Evolutionary conservation across 768 basidiomycete genomes (phyloP), one percentile per base, ranked within the genome.

Genomic region (Boletus rubropictus): DNA sequence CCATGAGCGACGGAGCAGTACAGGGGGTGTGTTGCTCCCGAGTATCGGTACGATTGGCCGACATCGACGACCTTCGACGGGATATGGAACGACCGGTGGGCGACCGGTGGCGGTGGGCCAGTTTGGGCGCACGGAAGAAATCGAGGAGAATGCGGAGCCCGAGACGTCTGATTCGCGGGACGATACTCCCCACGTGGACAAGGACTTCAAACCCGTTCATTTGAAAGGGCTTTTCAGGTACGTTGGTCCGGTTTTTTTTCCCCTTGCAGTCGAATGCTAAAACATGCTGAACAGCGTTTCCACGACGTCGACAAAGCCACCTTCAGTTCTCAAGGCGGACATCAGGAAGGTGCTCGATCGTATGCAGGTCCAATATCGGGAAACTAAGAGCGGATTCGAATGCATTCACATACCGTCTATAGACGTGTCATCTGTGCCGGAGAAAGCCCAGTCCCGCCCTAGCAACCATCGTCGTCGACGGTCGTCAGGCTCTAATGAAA

Each of bases 371-470:
- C 90, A 92, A 65, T 92, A 96, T 63, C 80, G 91, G 33, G 88
- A 92, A 64, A 91, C 80, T 55, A 89, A 84, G 68, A 74, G 81
- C 48, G 96, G 95, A 3, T 98, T 91, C 64, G 95, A 99, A 65
- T 99, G 96, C 69, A 88, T 95, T 20, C 92, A 99, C 64, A 68
- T 89, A 25, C 95, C 95, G 0, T 93, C 90, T 24, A 97, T 98
- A 65, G 93, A 96, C 61, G 69, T 97, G 9, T 76, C 86, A 4
- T 86, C 89, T 12, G 74, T 95, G 11, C 77, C 80, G 9, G 64
- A 61, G 52, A 53, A 56, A 68, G 46, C 72, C 64, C 59, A 60
- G 12, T 53, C 62, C 2, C 61, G 61, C 10, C 60, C 57, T 37
- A 65, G 62, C 31, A 59, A 67, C 20, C 72, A 74, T 43, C 69